phyloP scores from a whole-genome alignment of 257 asterid species.

The Leonotis leonurus region DNA sequence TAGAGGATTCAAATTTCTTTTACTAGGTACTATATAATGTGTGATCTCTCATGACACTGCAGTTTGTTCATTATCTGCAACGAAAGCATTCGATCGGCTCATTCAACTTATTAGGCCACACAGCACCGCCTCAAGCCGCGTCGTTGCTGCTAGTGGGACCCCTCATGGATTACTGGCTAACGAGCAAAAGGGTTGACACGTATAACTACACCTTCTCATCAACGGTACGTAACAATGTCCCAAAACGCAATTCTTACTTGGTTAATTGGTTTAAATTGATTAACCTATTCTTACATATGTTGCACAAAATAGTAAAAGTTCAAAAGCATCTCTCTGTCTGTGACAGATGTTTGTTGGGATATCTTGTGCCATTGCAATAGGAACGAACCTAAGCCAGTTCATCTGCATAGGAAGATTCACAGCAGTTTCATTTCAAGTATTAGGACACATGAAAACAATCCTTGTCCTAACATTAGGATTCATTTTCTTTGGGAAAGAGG shows the following conservation, averaged over 20 bases:
- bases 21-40: not conserved
- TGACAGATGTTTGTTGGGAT: conserved; percentile 44
- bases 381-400: conserved; percentile 78
- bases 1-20: no score
- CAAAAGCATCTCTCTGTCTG: not conserved
- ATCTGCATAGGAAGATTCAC: conserved; percentile 84
- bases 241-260: not conserved
- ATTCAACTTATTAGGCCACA: conserved; percentile 70
- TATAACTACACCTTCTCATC: conserved; percentile 44
- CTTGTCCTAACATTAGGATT: conserved; percentile 62
- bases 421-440: conserved; percentile 74
- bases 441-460: conserved; percentile 79
- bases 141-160: conserved; percentile 63
- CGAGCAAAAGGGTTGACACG: conserved; percentile 50
- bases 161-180: conserved; percentile 56
- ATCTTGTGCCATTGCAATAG: conserved; percentile 60
- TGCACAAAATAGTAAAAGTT: no score
- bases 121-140: conserved; percentile 79
- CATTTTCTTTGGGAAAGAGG: conserved; percentile 64
- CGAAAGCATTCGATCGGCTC: conserved; percentile 69
- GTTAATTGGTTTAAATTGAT: no score
- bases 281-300: no score
- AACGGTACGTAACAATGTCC: conserved; percentile 33
- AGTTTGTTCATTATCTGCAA: conserved; percentile 74
- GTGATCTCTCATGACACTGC: conserved; percentile 22